Base-by-base conservation (phyloP, 176 grass and related monocot genomes). In the Lolium rigidum region DNA sequence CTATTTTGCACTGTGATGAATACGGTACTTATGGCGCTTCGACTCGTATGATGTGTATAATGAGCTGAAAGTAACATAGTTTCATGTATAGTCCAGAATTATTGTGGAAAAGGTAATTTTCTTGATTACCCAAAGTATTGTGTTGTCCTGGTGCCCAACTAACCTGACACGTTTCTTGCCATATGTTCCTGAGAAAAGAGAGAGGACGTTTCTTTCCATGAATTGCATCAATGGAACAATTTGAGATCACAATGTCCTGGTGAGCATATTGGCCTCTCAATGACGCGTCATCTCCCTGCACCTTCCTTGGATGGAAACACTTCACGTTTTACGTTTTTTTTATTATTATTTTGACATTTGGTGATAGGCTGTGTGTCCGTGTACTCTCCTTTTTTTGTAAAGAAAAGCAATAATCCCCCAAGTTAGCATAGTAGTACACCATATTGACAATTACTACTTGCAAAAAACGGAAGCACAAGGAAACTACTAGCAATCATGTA, bases 401-500 rank as follows among this genome's bases (percentile, higher is more conserved):
- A 66, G 63, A 63, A 69, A 69, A 69, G 35, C 66, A 69, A 3
- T 14, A 64, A 35, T 69, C 35, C 35, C 1, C 66, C 37, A 37
- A 13, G 31, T 39, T 7, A 35, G 35, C 6, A 82, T 2, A 41
- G 14, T 9, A 56, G 25, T 54, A 54, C 51, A 14, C 5, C 51
- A 54, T 54, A 56, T 81, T 76, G 78, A 35, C 66, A 63, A 89
- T 35, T 35, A 76, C 76, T 39, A 57, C 70, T 61, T 76, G 18
- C 18, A 14, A 76, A 41, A 11, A 56, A 80, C 3, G 18, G 20
- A 41, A 89, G 66, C 13, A 82, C 13, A 10, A 7, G 41, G 51
- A 82, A 66, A 48, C 28, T 7, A 48, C 28, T 7, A 17, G 70
- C 13, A 81, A 76, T 25, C 20, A 58, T 26, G 1, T 61, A 24